Percentiles rank a stretch among this genome's conserved stretches.
These are phyloP conservation scores for Blastobotrys parvus DNA, from an alignment of 805 yeast species.

Conservation along the genomic window DNA sequence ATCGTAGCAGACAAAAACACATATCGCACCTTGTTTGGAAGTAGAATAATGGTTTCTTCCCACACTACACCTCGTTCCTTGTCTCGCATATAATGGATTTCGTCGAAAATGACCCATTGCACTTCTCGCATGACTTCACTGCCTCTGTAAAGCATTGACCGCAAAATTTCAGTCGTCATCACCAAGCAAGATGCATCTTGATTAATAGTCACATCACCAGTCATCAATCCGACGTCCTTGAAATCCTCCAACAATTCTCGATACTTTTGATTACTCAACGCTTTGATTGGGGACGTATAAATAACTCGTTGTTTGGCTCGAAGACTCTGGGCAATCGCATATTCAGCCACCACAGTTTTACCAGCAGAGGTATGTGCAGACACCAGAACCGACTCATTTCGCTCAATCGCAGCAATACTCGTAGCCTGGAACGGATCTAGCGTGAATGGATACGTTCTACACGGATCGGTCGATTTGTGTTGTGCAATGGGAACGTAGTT, in stretches of 20 bases:
- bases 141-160: slow-evolving; percentile 96
- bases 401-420: slow-evolving; percentile 89
- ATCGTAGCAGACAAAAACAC: slow-evolving; percentile 93
- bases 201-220: slow-evolving; percentile 97
- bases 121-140: slow-evolving; percentile 98
- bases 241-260: slow-evolving; percentile 88
- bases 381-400: slow-evolving; percentile 88
- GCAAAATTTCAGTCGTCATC: slow-evolving; percentile 96
- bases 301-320: slow-evolving; percentile 88
- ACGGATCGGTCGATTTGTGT: slow-evolving; percentile 70
- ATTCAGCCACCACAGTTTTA: slow-evolving; percentile 94
- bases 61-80: slow-evolving; percentile 98
- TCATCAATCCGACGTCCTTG: slow-evolving; percentile 90
- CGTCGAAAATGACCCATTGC: slow-evolving; percentile 97
- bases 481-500: slow-evolving; percentile 83
- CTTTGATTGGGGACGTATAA: slow-evolving; percentile 92
- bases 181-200: slow-evolving; percentile 98
- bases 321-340: slow-evolving; percentile 92
- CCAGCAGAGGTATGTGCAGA: slow-evolving; percentile 98
- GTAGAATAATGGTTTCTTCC: slow-evolving; percentile 95
- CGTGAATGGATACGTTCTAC: slow-evolving; percentile 84
- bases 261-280: slow-evolving; percentile 87
- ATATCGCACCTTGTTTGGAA: slow-evolving; percentile 93
- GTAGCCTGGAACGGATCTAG: slow-evolving; percentile 98
- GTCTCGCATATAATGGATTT: slow-evolving; percentile 97